Evolutionary conservation across 352 stramenopile genomes (phyloP).

Genomic region (Phytophthora fragariaefolia): DNA sequence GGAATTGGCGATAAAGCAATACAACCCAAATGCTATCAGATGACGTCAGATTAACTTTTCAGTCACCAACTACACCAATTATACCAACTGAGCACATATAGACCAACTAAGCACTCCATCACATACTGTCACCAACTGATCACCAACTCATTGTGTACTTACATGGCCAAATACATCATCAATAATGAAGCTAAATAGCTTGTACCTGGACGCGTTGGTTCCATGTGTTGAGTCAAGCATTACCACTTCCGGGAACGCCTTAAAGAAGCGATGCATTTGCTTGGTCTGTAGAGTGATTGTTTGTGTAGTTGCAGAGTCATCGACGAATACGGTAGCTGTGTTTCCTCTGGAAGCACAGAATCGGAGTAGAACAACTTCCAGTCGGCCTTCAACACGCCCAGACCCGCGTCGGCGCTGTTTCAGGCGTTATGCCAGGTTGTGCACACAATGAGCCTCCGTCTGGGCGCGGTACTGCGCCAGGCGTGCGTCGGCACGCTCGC

Average conservation of each 20-base stretch:
- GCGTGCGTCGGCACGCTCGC: no score
- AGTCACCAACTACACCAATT: no score
- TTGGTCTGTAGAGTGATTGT: constrained; percentile 4
- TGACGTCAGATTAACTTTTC: no score
- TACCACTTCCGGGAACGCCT: no score
- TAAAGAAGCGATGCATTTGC: not conserved
- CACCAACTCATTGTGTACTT: not conserved
- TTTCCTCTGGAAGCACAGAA: not conserved
- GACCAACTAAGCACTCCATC: no score
- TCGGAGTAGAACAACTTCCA: constrained; percentile 2
- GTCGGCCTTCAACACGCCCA: not conserved
- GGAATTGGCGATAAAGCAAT: no score
- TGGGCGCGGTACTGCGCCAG: no score
- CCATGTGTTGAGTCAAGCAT: constrained; percentile 6
- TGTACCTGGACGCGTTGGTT: constrained; percentile 15
- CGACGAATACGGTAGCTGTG: not conserved
- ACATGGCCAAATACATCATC: constrained; percentile 19
- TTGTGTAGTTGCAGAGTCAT: not conserved
- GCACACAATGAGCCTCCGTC: no score
- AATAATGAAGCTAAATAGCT: no score
- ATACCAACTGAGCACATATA: no score
- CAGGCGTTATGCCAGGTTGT: constrained; percentile 5
- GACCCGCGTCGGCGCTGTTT: not conserved
- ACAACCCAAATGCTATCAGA: no score
- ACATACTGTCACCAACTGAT: not conserved